Evolutionary conservation across 2,329 filamentous ascomycete genomes (phyloP).

Genomic region (Stromatinia cepivora): DNA sequence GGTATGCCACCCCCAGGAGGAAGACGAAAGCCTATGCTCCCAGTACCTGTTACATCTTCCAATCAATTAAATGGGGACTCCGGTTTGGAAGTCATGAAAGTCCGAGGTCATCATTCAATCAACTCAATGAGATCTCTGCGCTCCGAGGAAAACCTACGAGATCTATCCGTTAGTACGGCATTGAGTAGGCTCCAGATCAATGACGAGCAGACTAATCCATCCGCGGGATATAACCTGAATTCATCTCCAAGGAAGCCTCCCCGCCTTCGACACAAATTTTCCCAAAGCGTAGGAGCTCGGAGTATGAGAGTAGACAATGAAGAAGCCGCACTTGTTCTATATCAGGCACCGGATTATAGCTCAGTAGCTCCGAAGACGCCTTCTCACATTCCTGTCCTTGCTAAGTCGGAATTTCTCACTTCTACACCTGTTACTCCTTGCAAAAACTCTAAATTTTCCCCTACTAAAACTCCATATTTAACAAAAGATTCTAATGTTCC

Average conservation of each 20-base stretch:
- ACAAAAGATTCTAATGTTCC: slow-evolving; percentile 72
- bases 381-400: slow-evolving; percentile 40
- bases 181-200: slow-evolving; percentile 41
- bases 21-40: slow-evolving; percentile 55
- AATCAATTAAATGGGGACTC: slow-evolving; percentile 29
- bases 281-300: slow-evolving; percentile 29
- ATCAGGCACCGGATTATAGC: slow-evolving; percentile 31
- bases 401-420: slow-evolving; percentile 34
- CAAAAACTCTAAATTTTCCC: slow-evolving; percentile 45
- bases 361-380: slow-evolving; percentile 40
- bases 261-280: slow-evolving; percentile 30
- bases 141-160: slow-evolving; percentile 36
- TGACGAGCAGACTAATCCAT: slow-evolving; percentile 28
- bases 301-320: slow-evolving; percentile 31
- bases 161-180: slow-evolving; percentile 43
- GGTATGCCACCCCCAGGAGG: slow-evolving; percentile 35
- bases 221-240: slow-evolving; percentile 26
- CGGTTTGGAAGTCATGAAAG: slow-evolving; percentile 35
- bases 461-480: slow-evolving; percentile 56
- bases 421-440: slow-evolving; percentile 41
- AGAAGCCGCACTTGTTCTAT: slow-evolving; percentile 37
- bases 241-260: slow-evolving; percentile 25
- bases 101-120: slow-evolving; percentile 39
- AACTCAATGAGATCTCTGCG: slow-evolving; percentile 30
- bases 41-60: slow-evolving; percentile 40